These are phyloP conservation scores for Populus trichocarpa DNA, from an alignment of 441 rosid genomes.

Conservation along the genomic window DNA sequence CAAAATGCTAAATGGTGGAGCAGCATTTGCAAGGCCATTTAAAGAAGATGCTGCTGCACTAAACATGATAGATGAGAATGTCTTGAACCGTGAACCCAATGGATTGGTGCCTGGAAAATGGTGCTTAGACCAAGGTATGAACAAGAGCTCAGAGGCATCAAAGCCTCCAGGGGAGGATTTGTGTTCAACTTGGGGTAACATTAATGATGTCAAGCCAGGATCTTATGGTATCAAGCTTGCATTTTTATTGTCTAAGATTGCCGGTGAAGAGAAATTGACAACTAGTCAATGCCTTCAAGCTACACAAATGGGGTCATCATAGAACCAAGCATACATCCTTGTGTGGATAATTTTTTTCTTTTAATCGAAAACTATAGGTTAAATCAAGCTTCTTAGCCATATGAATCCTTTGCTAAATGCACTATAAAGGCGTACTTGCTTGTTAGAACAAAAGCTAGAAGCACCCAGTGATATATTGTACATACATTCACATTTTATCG, in stretches of 20 bases:
- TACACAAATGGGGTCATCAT: not conserved
- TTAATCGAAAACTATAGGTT: no score
- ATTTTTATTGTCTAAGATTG: conserved; percentile 23
- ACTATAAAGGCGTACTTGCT: not conserved
- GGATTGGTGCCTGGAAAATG: conserved; percentile 42
- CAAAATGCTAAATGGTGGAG: conserved; percentile 32
- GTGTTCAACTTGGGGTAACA: conserved; percentile 28
- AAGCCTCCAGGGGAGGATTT: not conserved
- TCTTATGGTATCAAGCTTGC: conserved; percentile 30
- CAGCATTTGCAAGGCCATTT: conserved; percentile 45
- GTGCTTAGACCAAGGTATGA: conserved; percentile 25
- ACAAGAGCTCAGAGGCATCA: conserved; percentile 3
- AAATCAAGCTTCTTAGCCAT: not conserved
- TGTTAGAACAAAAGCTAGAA: not conserved
- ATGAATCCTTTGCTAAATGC: not conserved
- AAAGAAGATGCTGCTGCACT: conserved; percentile 30
- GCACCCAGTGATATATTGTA: no score
- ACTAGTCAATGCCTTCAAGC: conserved; percentile 15
- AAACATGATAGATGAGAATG: conserved; percentile 28
- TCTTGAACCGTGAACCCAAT: conserved; percentile 28
- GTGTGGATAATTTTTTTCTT: not conserved
- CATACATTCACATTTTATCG: no score
- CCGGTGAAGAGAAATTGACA: conserved; percentile 2
- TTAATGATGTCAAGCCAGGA: conserved; percentile 33
- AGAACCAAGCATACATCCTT: not conserved